A percentile compares a stretch with the other conserved stretches of the same genome.
Conservation (phyloP, 2,329 filamentous ascomycete species). For the Sporothrix mexicana region DNA sequence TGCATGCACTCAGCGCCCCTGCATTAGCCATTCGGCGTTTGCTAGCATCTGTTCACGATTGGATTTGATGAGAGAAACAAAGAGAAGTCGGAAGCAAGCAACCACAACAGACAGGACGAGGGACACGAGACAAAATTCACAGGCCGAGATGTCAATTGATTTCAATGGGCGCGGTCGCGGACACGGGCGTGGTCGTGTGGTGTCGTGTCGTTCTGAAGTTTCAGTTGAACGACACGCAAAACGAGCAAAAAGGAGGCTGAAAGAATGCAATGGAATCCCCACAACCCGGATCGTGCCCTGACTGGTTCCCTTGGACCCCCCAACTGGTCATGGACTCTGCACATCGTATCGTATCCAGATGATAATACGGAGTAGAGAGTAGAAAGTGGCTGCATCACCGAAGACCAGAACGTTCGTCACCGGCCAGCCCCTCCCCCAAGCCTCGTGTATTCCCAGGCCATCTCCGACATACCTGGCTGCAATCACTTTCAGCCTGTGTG, state of each 20-base stretch:
- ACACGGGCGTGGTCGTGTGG: neutral
- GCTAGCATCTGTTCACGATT: neutral
- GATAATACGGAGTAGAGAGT: neutral
- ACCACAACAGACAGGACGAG: neutral
- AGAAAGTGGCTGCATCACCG: neutral
- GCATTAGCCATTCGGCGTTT: conserved; percentile 29
- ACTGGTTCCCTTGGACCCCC: too few species aligned
- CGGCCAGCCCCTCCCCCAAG: too few species aligned
- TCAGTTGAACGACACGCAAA: too few species aligned
- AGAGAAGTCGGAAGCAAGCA: neutral
- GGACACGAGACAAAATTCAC: neutral
- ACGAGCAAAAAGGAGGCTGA: neutral
- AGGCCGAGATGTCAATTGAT: conserved; percentile 1
- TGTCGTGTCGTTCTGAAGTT: too few species aligned
- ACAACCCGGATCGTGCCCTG: conserved; percentile 6
- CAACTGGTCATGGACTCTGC: neutral
- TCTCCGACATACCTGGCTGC: neutral
- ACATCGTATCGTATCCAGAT: neutral
- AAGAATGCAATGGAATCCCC: conserved; percentile 8
- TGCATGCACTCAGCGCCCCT: conserved; percentile 29
- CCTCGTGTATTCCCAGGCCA: neutral
- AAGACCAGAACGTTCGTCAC: neutral
- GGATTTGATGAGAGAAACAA: neutral
- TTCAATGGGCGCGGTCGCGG: neutral
- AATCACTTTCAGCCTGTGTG: conserved; percentile 19